Evolutionary conservation across 345 rosid genomes (phyloP).

Genomic region (Melaleuca quinquenervia): DNA sequence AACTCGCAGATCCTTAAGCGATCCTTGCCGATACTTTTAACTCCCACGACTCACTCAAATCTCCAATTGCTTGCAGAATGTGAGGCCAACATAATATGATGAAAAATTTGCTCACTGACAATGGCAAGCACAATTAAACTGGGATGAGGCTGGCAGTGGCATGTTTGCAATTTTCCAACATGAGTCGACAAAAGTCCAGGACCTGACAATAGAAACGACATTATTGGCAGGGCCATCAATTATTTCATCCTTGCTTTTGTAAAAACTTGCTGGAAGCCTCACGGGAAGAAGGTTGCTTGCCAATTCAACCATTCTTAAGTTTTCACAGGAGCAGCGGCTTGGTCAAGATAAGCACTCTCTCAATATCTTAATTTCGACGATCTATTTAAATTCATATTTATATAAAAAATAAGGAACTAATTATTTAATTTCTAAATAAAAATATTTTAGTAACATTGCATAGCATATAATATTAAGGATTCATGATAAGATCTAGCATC

Average conservation of each 20-base stretch:
- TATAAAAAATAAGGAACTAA: too few relatives aligned
- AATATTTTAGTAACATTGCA: too few relatives aligned
- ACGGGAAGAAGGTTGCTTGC: neutral
- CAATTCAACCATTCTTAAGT: constrained; percentile 17
- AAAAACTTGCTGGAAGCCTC: neutral
- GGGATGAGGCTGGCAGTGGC: neutral
- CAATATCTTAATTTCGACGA: neutral
- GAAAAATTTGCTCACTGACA: neutral
- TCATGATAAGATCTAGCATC: too few relatives aligned
- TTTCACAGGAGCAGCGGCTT: constrained; percentile 72
- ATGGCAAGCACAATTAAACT: neutral
- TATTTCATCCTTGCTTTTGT: neutral
- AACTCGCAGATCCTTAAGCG: neutral
- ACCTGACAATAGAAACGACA: neutral
- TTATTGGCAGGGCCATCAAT: neutral
- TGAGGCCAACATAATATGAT: neutral
- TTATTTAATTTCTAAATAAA: too few relatives aligned
- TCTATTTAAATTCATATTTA: too few relatives aligned
- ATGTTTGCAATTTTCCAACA: neutral
- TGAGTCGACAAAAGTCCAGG: neutral
- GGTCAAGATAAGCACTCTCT: constrained; percentile 37
- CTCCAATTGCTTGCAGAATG: neutral
- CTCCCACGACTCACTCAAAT: neutral
- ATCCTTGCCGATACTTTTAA: neutral
- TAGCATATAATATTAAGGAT: too few relatives aligned